Evolutionary conservation across 768 basidiomycete genomes (phyloP).

Genomic region (Obba rivulosa): DNA sequence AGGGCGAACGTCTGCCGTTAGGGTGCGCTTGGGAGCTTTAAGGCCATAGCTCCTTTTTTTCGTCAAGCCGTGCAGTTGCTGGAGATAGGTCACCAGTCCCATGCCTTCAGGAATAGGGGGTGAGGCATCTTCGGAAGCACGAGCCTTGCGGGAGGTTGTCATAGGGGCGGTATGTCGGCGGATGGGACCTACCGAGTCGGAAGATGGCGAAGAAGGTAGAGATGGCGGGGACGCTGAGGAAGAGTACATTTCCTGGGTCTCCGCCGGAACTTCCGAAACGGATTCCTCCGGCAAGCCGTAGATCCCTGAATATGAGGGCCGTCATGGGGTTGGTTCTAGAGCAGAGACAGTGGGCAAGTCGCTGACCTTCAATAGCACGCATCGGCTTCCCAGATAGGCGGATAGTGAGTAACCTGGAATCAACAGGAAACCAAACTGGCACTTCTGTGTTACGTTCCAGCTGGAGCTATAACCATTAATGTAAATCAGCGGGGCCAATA

Average conservation of each 20-base stretch:
- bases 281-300: neutral
- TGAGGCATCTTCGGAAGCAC: conserved; percentile 12
- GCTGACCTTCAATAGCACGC: conserved; percentile 15
- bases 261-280: neutral
- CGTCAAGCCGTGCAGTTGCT: conserved; percentile 63
- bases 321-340: conserved; percentile 1
- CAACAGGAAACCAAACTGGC: neutral
- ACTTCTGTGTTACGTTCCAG: neutral
- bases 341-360: conserved; percentile 21
- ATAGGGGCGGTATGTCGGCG: no score
- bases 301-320: neutral
- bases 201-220: conserved; percentile 22
- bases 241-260: conserved; percentile 2
- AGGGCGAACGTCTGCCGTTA: conserved; percentile 4
- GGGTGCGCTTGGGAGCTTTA: conserved; percentile 14
- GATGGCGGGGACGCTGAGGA: conserved; percentile 4
- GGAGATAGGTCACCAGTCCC: conserved; percentile 56
- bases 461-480: conserved; percentile 33
- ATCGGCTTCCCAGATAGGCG: conserved; percentile 36
- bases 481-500: conserved; percentile 18
- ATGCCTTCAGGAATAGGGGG: conserved; percentile 28
- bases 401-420: conserved; percentile 26
- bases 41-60: conserved; percentile 40
- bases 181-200: neutral
- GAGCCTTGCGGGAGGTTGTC: conserved; percentile 10